Evolutionary conservation across 306 rosid species (phyloP).

Genomic region (Cucurbita maxima): DNA sequence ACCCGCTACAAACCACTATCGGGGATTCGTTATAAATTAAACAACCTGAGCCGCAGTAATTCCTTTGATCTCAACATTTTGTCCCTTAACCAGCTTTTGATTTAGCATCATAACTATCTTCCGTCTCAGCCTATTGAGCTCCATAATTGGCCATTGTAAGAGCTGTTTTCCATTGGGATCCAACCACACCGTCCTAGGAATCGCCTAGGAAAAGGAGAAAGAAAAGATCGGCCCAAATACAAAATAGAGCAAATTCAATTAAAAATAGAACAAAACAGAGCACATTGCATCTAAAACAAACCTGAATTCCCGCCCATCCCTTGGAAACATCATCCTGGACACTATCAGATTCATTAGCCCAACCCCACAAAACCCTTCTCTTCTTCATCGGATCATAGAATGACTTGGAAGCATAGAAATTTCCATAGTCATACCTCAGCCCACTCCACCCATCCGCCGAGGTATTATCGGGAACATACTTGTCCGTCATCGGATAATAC

Average conservation of each 20-base stretch:
- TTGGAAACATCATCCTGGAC: conserved; percentile 20
- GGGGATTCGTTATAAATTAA: no score
- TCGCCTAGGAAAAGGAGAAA: conserved; percentile 17
- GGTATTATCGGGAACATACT: conserved; percentile 42
- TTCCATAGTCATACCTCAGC: conserved; percentile 69
- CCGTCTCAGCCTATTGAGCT: conserved; percentile 38
- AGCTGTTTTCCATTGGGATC: conserved; percentile 41
- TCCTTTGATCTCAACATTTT: conserved; percentile 43
- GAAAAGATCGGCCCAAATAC: neutral
- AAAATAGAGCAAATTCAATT: neutral
- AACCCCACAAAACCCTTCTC: conserved; percentile 69
- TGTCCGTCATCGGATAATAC: conserved; percentile 22
- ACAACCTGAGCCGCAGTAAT: conserved; percentile 61
- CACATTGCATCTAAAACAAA: neutral
- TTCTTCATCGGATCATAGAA: conserved; percentile 49
- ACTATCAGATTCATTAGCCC: conserved; percentile 81
- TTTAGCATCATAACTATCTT: conserved; percentile 15
- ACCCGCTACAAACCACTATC: no score
- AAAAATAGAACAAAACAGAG: no score
- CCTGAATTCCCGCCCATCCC: conserved; percentile 96
- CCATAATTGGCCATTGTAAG: conserved; percentile 55
- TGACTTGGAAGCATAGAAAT: conserved; percentile 77
- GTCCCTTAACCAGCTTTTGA: conserved; percentile 27
- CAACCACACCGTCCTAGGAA: conserved; percentile 67
- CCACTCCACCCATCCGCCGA: conserved; percentile 64